Evolutionary conservation across 306 rosid genomes (phyloP).

Genomic region (Begonia masoniana): DNA sequence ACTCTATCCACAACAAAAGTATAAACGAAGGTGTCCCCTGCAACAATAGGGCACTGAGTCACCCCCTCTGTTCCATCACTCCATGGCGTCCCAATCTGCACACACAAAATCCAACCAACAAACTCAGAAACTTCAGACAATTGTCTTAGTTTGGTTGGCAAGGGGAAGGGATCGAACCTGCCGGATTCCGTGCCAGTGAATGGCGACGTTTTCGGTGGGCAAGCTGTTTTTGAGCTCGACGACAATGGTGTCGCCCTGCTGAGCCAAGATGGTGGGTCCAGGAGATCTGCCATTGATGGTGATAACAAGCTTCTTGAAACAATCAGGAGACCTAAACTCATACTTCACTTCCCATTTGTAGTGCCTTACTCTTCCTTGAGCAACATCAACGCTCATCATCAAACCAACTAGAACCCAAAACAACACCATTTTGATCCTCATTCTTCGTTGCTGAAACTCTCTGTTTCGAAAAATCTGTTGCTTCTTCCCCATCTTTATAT

Average conservation of each 20-base stretch:
- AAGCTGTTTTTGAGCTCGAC: constrained; percentile 60
- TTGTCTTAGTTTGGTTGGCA: too few relatives aligned
- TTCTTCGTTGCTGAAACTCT: neutral
- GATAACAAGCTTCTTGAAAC: constrained; percentile 52
- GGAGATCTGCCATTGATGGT: constrained; percentile 66
- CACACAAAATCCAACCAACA: too few relatives aligned
- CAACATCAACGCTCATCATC: constrained; percentile 5
- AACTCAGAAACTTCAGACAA: too few relatives aligned
- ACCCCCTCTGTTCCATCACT: constrained; percentile 90
- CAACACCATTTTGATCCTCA: constrained; percentile 11
- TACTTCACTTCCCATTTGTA: constrained; percentile 64
- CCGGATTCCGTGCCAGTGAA: constrained; percentile 92
- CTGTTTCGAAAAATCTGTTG: neutral
- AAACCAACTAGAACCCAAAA: constrained; percentile 15
- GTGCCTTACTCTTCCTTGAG: constrained; percentile 40
- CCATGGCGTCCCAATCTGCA: constrained; percentile 85
- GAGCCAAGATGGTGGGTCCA: constrained; percentile 74
- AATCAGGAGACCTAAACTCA: constrained; percentile 68
- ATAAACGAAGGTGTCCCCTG: constrained; percentile 69
- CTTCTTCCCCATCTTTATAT: constrained; percentile 1
- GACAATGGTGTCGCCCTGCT: constrained; percentile 58
- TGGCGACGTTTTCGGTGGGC: constrained; percentile 57
- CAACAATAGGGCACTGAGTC: constrained; percentile 66
- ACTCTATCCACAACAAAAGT: constrained; percentile 80
- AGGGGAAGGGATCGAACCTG: constrained; percentile 29